phyloP scores from a whole-genome alignment of 805 yeast species.

The Yamadazyma insecticola region DNA sequence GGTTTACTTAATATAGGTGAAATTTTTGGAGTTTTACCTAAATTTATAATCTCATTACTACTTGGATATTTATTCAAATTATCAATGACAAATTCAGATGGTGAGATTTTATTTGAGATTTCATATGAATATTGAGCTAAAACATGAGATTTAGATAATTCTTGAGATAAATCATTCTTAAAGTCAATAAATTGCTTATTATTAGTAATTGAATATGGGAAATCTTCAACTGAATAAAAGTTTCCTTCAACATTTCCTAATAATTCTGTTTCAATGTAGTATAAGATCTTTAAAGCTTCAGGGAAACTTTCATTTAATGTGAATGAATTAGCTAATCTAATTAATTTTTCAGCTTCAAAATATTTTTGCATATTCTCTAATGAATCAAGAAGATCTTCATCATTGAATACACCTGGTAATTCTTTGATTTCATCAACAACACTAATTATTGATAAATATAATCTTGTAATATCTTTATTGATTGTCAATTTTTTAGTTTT shows the following conservation, averaged over 20 bases:
- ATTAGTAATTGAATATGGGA: slow-evolving; percentile 40
- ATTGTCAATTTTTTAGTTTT: slow-evolving; percentile 19
- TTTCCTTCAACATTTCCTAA: slow-evolving; percentile 10
- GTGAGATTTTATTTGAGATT: slow-evolving; percentile 4
- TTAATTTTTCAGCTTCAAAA: slow-evolving; percentile 42
- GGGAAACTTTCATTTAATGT: slow-evolving; percentile 34
- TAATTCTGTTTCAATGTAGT: slow-evolving; percentile 18
- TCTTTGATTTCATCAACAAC: slow-evolving; percentile 62
- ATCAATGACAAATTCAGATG: slow-evolving; percentile 31
- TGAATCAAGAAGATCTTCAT: slow-evolving; percentile 58
- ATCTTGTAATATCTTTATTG: slow-evolving; percentile 42
- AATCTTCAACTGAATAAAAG: slow-evolving; percentile 30
- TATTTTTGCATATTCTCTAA: slow-evolving; percentile 46
- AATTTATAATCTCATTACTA: slow-evolving; percentile 17
- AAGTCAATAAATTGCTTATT: slow-evolving; percentile 26
- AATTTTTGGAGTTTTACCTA: slow-evolving; percentile 24
- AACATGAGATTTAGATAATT: slow-evolving; percentile 30
- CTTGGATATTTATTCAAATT: slow-evolving; percentile 37
- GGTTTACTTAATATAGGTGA: slow-evolving; percentile 77
- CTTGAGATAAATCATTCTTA: slow-evolving; percentile 13
- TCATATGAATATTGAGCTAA: slow-evolving; percentile 44
- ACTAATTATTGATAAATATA: slow-evolving; percentile 47
- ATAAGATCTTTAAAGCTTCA: slow-evolving; percentile 45
- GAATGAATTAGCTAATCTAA: slow-evolving; percentile 43
- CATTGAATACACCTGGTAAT: slow-evolving; percentile 89